Evolutionary conservation across 2,329 filamentous ascomycete species (phyloP).

Genomic region (Exophiala aquamarina): DNA sequence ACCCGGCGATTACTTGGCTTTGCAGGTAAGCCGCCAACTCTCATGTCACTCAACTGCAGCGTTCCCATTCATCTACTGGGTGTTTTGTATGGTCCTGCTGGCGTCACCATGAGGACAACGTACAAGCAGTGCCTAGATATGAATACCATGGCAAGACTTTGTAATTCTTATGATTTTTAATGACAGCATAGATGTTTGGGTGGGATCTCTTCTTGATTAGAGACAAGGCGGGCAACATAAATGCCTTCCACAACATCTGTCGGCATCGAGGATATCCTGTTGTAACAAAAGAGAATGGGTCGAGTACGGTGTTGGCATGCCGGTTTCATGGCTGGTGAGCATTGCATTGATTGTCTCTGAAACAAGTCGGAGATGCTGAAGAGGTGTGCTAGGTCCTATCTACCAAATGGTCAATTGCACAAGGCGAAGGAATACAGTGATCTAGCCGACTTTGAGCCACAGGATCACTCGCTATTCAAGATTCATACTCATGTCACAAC

Average conservation of each 20-base stretch:
- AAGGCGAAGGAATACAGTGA: conserved; percentile 61
- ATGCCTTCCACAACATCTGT: conserved; percentile 65
- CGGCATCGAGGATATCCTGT: conserved; percentile 60
- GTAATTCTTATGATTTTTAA: too few species aligned
- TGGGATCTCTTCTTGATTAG: conserved; percentile 56
- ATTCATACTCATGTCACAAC: conserved; percentile 24
- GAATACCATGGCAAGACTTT: too few species aligned
- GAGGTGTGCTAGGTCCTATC: conserved; percentile 57
- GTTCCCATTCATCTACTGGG: too few species aligned
- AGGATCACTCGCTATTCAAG: conserved; percentile 55
- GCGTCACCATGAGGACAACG: too few species aligned
- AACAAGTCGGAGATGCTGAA: background rate
- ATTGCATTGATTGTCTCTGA: background rate
- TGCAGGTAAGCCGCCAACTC: conserved; percentile 11
- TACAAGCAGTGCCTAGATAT: too few species aligned
- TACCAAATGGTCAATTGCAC: conserved; percentile 56
- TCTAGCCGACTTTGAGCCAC: conserved; percentile 59
- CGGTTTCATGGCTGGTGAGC: conserved; percentile 61
- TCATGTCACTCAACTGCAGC: background rate
- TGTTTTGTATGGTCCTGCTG: too few species aligned
- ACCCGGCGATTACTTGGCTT: conserved; percentile 22
- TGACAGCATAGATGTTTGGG: conserved; percentile 36
- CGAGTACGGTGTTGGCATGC: conserved; percentile 53
- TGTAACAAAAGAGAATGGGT: conserved; percentile 36
- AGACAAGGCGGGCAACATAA: conserved; percentile 54